Percentiles rank a stretch among this genome's conserved stretches.
Evolutionary conservation across 768 basidiomycete genomes (phyloP).

Genomic region (Nevesoporus exiguus): DNA sequence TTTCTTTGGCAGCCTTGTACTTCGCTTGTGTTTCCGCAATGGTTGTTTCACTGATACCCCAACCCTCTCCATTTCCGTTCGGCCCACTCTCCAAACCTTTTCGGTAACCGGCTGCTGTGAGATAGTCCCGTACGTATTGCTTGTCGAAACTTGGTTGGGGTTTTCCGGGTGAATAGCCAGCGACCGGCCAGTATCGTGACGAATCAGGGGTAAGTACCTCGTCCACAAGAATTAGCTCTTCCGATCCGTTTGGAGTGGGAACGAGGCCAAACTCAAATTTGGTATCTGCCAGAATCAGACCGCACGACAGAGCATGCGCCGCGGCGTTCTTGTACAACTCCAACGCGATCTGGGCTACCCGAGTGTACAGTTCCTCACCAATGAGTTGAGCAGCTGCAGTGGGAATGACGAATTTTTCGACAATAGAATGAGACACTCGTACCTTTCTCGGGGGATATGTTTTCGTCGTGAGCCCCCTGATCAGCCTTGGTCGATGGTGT

Average conservation of each 20-base stretch:
- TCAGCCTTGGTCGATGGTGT: constrained; percentile 98
- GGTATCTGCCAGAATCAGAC: constrained; percentile 94
- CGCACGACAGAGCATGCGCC: constrained; percentile 64
- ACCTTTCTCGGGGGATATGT: constrained; percentile 85
- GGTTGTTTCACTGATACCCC: constrained; percentile 72
- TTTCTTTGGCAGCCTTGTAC: constrained; percentile 73
- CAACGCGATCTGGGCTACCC: constrained; percentile 58
- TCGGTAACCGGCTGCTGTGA: constrained; percentile 67
- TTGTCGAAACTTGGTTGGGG: constrained; percentile 94
- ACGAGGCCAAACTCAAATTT: constrained; percentile 98
- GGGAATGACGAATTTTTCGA: background rate
- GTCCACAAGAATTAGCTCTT: constrained; percentile 82
- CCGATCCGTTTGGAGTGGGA: constrained; percentile 32
- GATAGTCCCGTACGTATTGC: constrained; percentile 91
- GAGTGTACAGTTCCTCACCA: constrained; percentile 59
- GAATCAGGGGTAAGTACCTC: constrained; percentile 98
- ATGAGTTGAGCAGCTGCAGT: constrained; percentile 59
- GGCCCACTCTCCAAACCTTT: constrained; percentile 79
- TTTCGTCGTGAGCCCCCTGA: constrained; percentile 92
- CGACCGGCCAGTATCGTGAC: constrained; percentile 91
- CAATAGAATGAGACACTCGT: constrained; percentile 5
- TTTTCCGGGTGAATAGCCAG: constrained; percentile 66
- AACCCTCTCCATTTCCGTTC: constrained; percentile 66
- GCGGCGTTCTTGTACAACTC: constrained; percentile 73
- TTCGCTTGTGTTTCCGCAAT: constrained; percentile 72